phyloP scores from a whole-genome alignment of 2,329 filamentous ascomycete genomes.

The Talaromyces sp. region DNA sequence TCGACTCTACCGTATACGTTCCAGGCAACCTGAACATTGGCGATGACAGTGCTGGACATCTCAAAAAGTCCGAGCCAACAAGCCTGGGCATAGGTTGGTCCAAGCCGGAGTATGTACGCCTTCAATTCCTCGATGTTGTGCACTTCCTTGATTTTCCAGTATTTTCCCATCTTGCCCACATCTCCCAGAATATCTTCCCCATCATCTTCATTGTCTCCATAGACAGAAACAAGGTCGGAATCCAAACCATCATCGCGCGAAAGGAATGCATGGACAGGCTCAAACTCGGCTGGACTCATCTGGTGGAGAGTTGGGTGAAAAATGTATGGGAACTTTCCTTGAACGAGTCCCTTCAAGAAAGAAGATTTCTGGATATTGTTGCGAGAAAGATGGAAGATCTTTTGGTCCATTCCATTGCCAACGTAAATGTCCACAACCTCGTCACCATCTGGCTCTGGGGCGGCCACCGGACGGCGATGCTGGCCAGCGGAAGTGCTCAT shows the following conservation, averaged over 20 bases:
- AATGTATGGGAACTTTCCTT: background rate
- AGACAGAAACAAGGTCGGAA: background rate
- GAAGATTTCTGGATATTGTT: slow-evolving; percentile 10
- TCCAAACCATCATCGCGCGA: background rate
- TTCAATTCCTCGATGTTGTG: background rate
- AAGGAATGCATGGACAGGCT: background rate
- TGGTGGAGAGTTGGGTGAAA: slow-evolving; percentile 8
- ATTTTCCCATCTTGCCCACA: background rate
- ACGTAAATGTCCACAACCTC: slow-evolving; percentile 11
- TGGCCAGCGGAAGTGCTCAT: background rate
- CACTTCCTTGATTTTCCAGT: background rate
- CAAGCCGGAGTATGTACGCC: background rate
- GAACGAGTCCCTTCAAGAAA: background rate
- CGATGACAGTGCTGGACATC: background rate
- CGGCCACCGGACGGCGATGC: background rate
- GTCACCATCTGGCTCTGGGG: background rate
- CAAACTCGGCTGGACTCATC: slow-evolving; percentile 3
- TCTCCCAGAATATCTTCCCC: slow-evolving; percentile 6
- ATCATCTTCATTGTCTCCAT: background rate
- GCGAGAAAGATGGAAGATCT: slow-evolving; percentile 9
- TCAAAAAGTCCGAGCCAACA: background rate
- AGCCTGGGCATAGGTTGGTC: background rate
- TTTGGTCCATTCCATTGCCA: background rate
- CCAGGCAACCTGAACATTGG: slow-evolving; percentile 16
- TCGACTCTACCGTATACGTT: slow-evolving; percentile 4